Evolutionary conservation across 2,329 filamentous ascomycete species (phyloP), one percentile per base, ranked within the genome.

Genomic region (Pseudonectria foliicola): DNA sequence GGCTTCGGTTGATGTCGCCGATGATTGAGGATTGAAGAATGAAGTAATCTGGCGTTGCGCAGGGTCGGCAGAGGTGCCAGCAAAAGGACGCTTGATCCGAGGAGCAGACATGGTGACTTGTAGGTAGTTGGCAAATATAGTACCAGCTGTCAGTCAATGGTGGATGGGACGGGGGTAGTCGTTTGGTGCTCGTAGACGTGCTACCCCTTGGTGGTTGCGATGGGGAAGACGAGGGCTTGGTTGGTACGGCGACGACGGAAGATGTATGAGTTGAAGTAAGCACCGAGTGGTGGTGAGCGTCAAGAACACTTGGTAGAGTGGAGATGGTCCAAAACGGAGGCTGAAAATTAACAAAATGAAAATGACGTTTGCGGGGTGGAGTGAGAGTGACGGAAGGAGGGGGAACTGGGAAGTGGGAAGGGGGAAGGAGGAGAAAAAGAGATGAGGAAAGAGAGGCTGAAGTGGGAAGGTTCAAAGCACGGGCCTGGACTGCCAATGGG

Each of bases 41-140:
- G 70, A 74, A 13, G 77, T 81, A 53, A 82, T 82, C 37, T 78
- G 75, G 38, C 73, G 70, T 52, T 80, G 75, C 7, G 71, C 54
- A 10, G 73, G 65, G 49, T 80, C 73, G 56, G 69, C 71, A 31
- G 75, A 62, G 34, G 72, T 68, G 50, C 76, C 76, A 37, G 73
- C 70, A 53, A 80, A 80, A 40, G 69, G 74, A 32, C 76, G 74
- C 63, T 82, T 82, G 34, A 66, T 67, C 52, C 73, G 67, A 16
- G 70, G 68, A 36, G 58, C 62, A 21, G 72, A 69, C 73, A 77
- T 76, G 39, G 43, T 53, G 53, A n/a, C 13, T 31, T 25, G 25
- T n/a, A 24, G 28, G 16, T 25, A 8, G 14, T 10, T n/a, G n/a
- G n/a, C n/a, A n/a, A n/a, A n/a, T n/a, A n/a, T n/a, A n/a, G n/a